These are phyloP conservation scores for Trametes cingulata DNA, from an alignment of 768 basidiomycete species.

Conservation along the genomic window DNA sequence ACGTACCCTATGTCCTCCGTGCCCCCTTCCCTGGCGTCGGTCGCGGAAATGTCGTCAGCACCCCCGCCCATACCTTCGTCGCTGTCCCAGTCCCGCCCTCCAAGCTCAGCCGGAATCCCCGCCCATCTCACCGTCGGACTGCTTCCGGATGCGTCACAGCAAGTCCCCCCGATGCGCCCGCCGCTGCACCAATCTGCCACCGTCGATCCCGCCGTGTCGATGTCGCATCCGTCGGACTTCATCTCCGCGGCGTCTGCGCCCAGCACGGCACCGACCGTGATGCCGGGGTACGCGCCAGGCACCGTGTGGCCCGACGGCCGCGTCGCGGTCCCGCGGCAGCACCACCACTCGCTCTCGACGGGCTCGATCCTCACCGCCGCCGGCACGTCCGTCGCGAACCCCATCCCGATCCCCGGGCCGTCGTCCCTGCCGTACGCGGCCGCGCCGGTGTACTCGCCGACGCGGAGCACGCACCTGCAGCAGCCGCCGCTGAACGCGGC, in stretches of 20 bases:
- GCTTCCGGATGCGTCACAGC: constrained; percentile 21
- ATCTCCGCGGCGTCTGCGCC: constrained; percentile 3
- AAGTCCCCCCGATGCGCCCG: constrained; percentile 10
- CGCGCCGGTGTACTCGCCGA: constrained; percentile 24
- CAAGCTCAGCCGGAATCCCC: constrained; percentile 28
- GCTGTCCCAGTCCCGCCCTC: constrained; percentile 27
- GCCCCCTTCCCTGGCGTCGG: constrained; percentile 25
- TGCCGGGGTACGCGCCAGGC: constrained; percentile 13
- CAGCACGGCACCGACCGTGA: constrained; percentile 11
- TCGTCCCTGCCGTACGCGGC: constrained; percentile 19
- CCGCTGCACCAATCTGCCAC: neutral
- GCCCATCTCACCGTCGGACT: constrained; percentile 19
- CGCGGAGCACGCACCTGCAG: constrained; percentile 28
- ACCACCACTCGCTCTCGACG: constrained; percentile 26
- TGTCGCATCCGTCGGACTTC: constrained; percentile 16
- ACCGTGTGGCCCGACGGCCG: constrained; percentile 21
- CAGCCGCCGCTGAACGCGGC: constrained; percentile 26
- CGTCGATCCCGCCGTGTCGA: constrained; percentile 4
- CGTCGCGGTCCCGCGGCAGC: constrained; percentile 15
- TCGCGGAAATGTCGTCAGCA: constrained; percentile 33
- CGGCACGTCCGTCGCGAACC: constrained; percentile 17
- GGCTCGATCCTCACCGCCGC: constrained; percentile 17
- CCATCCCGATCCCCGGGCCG: constrained; percentile 17
- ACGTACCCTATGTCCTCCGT: constrained; percentile 18
- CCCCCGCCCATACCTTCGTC: constrained; percentile 32